A percentile compares a stretch with the other conserved stretches of the same genome.
Evolutionary conservation across 108 stramenopile species (phyloP).

Genomic region (Epipyxis sp.): DNA sequence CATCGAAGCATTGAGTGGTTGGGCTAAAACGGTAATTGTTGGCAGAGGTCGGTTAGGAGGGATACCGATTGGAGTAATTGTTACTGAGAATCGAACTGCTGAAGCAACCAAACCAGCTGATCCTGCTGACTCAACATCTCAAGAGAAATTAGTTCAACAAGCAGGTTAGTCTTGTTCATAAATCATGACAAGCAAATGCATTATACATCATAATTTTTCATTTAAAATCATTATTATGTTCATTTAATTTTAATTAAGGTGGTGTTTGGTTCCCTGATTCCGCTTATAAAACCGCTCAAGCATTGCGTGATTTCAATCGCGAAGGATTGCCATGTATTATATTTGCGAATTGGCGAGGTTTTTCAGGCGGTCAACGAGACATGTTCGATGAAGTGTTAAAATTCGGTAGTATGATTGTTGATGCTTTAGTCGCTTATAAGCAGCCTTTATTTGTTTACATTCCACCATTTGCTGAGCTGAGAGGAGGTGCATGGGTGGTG

Average conservation of each 20-base stretch:
- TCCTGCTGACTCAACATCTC: conserved; percentile 89
- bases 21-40: conserved; percentile 96
- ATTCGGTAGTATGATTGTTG: conserved; percentile 95
- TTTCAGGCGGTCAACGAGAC: conserved; percentile 97
- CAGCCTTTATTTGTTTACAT: conserved; percentile 99
- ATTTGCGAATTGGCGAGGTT: conserved; percentile 99
- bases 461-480: conserved; percentile 93
- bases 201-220: too few relatives aligned
- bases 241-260: conserved; percentile 84
- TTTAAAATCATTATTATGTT: too few relatives aligned
- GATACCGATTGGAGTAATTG: conserved; percentile 94
- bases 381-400: conserved; percentile 99
- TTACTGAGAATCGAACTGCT: conserved; percentile 89
- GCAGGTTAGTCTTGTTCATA: too few relatives aligned
- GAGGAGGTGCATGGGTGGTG: conserved; percentile 99
- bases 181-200: too few relatives aligned
- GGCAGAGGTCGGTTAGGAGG: conserved; percentile 95
- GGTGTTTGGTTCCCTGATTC: conserved; percentile 99
- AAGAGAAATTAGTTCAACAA: conserved; percentile 67
- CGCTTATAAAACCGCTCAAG: conserved; percentile 98
- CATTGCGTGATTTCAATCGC: conserved; percentile 93
- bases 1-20: conserved; percentile 88
- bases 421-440: conserved; percentile 90
- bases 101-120: conserved; percentile 93
- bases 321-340: conserved; percentile 95